A percentile compares a stretch with the other conserved stretches of the same genome.
Evolutionary conservation across 345 rosid species (phyloP).

Genomic region (Salix caprea): DNA sequence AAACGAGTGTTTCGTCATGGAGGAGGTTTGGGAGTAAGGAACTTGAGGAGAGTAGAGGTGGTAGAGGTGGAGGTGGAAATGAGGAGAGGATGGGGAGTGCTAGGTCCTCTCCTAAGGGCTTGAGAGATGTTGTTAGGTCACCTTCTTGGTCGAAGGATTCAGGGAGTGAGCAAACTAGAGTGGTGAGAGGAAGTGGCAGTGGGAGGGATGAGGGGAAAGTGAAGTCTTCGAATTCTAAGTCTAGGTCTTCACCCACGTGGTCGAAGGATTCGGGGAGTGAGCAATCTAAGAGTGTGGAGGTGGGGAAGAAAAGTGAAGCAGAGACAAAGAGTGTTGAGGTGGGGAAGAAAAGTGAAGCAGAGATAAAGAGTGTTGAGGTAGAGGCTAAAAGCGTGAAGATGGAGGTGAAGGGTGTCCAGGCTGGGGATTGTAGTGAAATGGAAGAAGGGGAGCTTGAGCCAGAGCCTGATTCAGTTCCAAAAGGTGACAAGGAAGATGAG

Average conservation of each 20-base stretch:
- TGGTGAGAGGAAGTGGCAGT: constrained; percentile 19
- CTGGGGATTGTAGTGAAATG: constrained; percentile 78
- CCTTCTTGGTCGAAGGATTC: constrained; percentile 56
- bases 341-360: constrained; percentile 29
- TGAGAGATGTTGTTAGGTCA: constrained; percentile 42
- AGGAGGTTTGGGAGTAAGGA: constrained; percentile 54
- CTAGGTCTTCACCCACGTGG: constrained; percentile 67
- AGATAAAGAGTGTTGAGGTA: constrained; percentile 34
- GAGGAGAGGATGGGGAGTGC: constrained; percentile 23
- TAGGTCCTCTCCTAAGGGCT: constrained; percentile 34
- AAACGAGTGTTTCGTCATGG: constrained; percentile 75
- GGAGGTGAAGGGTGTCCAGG: constrained; percentile 45
- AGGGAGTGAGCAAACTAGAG: constrained; percentile 33
- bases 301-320: constrained; percentile 28
- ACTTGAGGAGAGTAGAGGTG: constrained; percentile 30
- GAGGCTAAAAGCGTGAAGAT: not conserved
- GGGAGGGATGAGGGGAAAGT: constrained; percentile 35
- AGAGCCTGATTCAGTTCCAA: constrained; percentile 32
- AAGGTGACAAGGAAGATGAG: constrained; percentile 4
- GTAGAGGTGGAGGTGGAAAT: constrained; percentile 18
- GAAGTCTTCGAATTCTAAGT: constrained; percentile 43
- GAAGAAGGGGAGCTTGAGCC: constrained; percentile 99
- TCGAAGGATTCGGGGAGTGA: constrained; percentile 91
- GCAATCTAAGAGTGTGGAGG: constrained; percentile 32
- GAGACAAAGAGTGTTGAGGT: constrained; percentile 34